Percentiles rank a stretch among this genome's conserved stretches.
These are phyloP conservation scores for Trichoderma polysporum DNA, from an alignment of 2,329 filamentous ascomycete genomes.

Conservation along the genomic window DNA sequence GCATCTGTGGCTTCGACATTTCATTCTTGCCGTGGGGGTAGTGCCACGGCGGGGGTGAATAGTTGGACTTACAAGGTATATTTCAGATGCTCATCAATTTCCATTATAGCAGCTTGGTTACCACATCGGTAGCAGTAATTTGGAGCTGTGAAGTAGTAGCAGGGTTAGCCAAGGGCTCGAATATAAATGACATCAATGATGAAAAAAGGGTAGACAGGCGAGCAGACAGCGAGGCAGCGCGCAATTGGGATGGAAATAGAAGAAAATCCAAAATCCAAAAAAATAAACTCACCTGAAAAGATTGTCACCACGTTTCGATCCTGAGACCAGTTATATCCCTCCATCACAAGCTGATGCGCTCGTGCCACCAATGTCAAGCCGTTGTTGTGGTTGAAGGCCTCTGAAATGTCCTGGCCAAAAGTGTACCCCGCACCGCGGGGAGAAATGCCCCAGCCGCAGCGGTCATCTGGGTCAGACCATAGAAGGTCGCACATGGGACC, in stretches of 20 bases:
- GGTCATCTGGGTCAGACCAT: slow-evolving; percentile 97
- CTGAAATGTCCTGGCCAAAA: slow-evolving; percentile 94
- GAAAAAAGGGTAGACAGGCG: neutral
- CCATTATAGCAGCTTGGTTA: slow-evolving; percentile 99
- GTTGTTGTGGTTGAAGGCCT: slow-evolving; percentile 99
- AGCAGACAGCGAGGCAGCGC: neutral
- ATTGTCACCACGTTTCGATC: slow-evolving; percentile 98
- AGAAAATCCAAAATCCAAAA: neutral
- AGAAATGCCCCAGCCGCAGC: slow-evolving; percentile 94
- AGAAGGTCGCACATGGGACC: slow-evolving; percentile 97
- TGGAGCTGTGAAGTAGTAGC: slow-evolving; percentile 53
- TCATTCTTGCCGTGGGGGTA: neutral
- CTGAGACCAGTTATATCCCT: slow-evolving; percentile 99
- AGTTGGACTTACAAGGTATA: slow-evolving; percentile 86
- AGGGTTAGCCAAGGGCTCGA: slow-evolving; percentile 23
- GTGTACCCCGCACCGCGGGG: slow-evolving; percentile 93
- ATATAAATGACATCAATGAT: neutral
- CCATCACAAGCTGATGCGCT: slow-evolving; percentile 98
- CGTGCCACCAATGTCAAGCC: slow-evolving; percentile 91
- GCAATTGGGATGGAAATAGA: neutral
- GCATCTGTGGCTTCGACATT: slow-evolving; percentile 16
- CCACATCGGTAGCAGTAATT: slow-evolving; percentile 99
- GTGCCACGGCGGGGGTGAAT: neutral
- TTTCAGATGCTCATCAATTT: slow-evolving; percentile 98
- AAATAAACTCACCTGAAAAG: slow-evolving; percentile 72